Conservation (phyloP, 495 filamentous ascomycete genomes). For the Barbatosphaeria neglecta region DNA sequence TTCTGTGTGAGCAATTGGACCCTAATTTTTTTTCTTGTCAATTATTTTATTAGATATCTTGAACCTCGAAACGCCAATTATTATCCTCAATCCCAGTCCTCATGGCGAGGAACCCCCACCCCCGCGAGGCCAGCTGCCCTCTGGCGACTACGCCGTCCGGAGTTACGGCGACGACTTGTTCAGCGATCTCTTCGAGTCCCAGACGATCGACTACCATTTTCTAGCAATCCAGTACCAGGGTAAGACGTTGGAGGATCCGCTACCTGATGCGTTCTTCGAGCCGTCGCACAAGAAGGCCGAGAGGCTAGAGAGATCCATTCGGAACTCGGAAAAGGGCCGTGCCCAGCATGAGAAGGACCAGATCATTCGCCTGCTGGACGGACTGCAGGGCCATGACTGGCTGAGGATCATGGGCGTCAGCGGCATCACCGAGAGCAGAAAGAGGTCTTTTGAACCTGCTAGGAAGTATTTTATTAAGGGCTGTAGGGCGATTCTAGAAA, state of each 20-base stretch:
- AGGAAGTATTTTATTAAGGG: conserved; percentile 72
- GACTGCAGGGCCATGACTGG: conserved; percentile 86
- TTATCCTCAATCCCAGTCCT: conserved; percentile 28
- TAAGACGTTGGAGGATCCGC: conserved; percentile 46
- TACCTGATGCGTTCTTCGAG: conserved; percentile 56
- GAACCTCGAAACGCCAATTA: conserved; percentile 48
- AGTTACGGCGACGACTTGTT: conserved; percentile 34
- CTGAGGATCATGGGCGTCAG: conserved; percentile 85
- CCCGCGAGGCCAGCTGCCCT: conserved; percentile 12
- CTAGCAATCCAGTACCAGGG: conserved; percentile 29
- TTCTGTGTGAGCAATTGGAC: no score
- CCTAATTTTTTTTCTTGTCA: conserved; percentile 3
- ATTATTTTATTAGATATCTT: conserved; percentile 37
- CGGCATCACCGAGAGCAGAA: conserved; percentile 68
- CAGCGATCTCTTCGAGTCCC: conserved; percentile 38
- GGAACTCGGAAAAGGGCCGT: conserved; percentile 84
- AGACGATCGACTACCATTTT: conserved; percentile 44
- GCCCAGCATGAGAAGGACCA: conserved; percentile 88
- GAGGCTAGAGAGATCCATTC: conserved; percentile 80
- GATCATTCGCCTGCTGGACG: conserved; percentile 74
- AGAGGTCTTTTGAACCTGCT: conserved; percentile 77
- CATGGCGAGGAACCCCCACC: conserved; percentile 7
- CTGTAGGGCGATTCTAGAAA: conserved; percentile 67
- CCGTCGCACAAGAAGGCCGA: conserved; percentile 66
- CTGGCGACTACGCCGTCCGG: conserved; percentile 25